Evolutionary conservation across 148 eudicot genomes (phyloP), one percentile per base, ranked within the genome.

Genomic region (Camellia granthamiana): DNA sequence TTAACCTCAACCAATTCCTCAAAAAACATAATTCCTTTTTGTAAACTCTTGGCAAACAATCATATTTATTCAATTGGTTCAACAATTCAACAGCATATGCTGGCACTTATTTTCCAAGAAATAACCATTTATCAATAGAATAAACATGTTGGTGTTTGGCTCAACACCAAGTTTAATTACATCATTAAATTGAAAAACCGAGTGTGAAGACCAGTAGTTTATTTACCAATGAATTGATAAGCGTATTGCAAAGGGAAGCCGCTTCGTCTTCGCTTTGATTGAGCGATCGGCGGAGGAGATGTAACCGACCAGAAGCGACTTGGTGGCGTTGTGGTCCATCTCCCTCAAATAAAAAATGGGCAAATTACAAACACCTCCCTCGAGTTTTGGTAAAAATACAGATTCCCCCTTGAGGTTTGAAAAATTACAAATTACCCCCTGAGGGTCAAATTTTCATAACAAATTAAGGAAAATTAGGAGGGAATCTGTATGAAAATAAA

Each of bases 61-160:
- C 66, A 82, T 80, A 89, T 2, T 85, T 85, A 4, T 41, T 54
- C 98, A 95, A 91, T 5, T 68, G 41, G 56, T 60, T 73, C 78
- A 95, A 80, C 71, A 95, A 76, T 11, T 84, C 89, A 79, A 86
- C 58, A 54, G 96, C 97, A 76, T 23, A 23, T 92, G 92, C 43
- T 74, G 73, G 80, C 90, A 91, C 79, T 81, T 83, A 64, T 74
- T 81, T 54, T 81, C 90, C 16, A 78, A 79, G 80, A 97, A 95
- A 83, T 90, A 89, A 65, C 90, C 96, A 12, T 84, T 87, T 62
- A 95, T 93, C 86, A 95, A 73, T 47, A 95, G 88, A 75, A 90
- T 95, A 72, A 89, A 90, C 68, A 89, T 89, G 61, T 82, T 84
- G 6, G 87, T 89, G 83, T 85, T 85, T 0, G 94, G 93, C 23